Evolutionary conservation across 164 flowering plant genomes (phyloP).

Genomic region (Macadamia tetraphylla): DNA sequence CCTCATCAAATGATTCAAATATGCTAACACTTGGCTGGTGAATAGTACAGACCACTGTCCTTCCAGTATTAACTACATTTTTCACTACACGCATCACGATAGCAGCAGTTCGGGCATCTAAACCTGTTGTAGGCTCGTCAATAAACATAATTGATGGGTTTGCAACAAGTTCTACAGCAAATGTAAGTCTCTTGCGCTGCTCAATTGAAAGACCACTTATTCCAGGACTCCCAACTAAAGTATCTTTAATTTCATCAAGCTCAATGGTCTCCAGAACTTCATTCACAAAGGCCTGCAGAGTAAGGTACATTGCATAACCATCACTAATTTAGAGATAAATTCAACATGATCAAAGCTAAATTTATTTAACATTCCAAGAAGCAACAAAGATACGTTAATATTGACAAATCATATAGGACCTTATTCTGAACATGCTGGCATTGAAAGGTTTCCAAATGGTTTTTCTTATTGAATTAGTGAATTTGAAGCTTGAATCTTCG

Average conservation of each 20-base stretch:
- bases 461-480: too few relatives aligned
- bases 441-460: too few relatives aligned
- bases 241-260: slow-evolving; percentile 34
- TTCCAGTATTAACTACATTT: slow-evolving; percentile 45
- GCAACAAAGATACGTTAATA: too few relatives aligned
- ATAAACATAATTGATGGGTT: slow-evolving; percentile 51
- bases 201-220: slow-evolving; percentile 42
- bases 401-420: too few relatives aligned
- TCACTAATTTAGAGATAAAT: too few relatives aligned
- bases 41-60: slow-evolving; percentile 45
- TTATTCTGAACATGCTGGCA: too few relatives aligned
- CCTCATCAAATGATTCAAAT: slow-evolving; percentile 43
- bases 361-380: too few relatives aligned
- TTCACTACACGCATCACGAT: slow-evolving; percentile 54
- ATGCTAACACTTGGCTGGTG: slow-evolving; percentile 41
- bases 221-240: slow-evolving; percentile 44
- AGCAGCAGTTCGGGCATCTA: slow-evolving; percentile 59
- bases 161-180: slow-evolving; percentile 51
- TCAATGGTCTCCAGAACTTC: slow-evolving; percentile 47
- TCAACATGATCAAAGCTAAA: too few relatives aligned
- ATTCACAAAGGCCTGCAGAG: slow-evolving; percentile 35
- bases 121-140: slow-evolving; percentile 53
- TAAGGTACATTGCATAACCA: too few relatives aligned
- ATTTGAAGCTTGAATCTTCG: too few relatives aligned
- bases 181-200: slow-evolving; percentile 46